Evolutionary conservation across 176 grass and related monocot species (phyloP), one percentile per base, ranked within the genome.

Genomic region (Pontederia paniculata): DNA sequence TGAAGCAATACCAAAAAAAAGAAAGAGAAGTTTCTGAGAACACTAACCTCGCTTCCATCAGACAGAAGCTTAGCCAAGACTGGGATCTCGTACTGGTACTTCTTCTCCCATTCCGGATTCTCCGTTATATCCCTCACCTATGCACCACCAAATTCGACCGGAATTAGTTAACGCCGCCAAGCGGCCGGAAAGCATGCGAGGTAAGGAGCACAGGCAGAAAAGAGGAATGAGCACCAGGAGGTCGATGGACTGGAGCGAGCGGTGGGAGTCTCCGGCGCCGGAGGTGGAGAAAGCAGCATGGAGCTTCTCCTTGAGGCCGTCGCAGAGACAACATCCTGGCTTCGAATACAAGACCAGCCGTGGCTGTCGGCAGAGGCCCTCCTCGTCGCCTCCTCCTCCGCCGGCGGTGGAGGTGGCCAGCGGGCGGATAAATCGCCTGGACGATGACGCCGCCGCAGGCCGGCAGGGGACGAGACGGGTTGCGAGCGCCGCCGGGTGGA

Each of bases 51-150:
- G 16, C 72, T 84, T 49, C 93, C 86, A 13, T 98, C 93, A 10
- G 80, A 75, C 45, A 76, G 75, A 56, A 91, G 56, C 55, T 81
- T 98, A 46, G 75, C 83, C 14, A 98, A 57, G 44, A 98, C 93
- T 25, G 86, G 93, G 31, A 98, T 98, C 74, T 98, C 93, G 68
- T 98, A 91, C 74, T 82, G 93, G 72, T 97, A 97, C 23, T 68
- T 58, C 48, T 57, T 60, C 62, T 88, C 86, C 86, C 86, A 91
- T 18, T 88, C 86, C 1, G 69, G 71, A 77, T 91, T 69, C 49
- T 63, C 72, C 23, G 74, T 90, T 49, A 97, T 97, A 57, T 91
- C 83, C 60, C 83, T 78, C 74, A 88, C 89, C 89, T 95, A 45
- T 18, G 28, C 3, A 37, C 28, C 28, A 37, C 28, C 28, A 6